Conservation (phyloP, 331 rosid genomes). For the Pyrus hybrid region DNA sequence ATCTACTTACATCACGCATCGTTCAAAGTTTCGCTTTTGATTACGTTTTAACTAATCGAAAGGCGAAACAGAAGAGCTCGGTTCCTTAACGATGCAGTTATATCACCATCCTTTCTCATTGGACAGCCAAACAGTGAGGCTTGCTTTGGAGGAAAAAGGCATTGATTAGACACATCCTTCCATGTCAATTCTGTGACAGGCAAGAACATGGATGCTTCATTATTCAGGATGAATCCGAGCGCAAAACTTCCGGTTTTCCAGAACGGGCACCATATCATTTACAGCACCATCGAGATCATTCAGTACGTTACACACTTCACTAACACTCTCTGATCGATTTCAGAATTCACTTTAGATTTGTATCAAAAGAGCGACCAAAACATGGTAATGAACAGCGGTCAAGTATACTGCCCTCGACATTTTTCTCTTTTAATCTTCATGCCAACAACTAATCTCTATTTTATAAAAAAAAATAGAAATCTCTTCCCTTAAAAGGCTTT, state of each 20-base stretch:
- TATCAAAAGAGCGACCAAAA: background rate
- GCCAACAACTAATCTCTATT: too few relatives aligned
- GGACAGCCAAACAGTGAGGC: constrained; percentile 87
- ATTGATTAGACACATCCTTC: constrained; percentile 79
- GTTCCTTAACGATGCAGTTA: constrained; percentile 57
- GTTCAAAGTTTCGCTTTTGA: background rate
- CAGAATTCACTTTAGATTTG: background rate
- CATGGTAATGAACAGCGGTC: too few relatives aligned
- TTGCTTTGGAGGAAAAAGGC: constrained; percentile 82
- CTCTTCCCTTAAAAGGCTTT: too few relatives aligned
- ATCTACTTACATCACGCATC: background rate
- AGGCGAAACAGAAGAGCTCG: constrained; percentile 1
- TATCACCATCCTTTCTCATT: constrained; percentile 89
- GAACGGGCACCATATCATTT: constrained; percentile 75
- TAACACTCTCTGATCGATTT: background rate
- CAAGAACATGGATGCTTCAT: constrained; percentile 68
- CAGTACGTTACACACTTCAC: constrained; percentile 40
- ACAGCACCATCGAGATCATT: constrained; percentile 68
- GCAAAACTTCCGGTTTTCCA: constrained; percentile 82
- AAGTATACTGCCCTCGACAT: too few relatives aligned
- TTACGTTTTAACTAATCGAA: background rate
- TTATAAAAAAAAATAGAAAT: too few relatives aligned
- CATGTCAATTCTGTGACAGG: constrained; percentile 88
- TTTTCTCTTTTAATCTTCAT: background rate
- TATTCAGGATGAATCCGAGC: constrained; percentile 68